These are phyloP conservation scores for Mucor saturninus DNA, from an alignment of 371 early-diverging fungal species.

Conservation along the genomic window DNA sequence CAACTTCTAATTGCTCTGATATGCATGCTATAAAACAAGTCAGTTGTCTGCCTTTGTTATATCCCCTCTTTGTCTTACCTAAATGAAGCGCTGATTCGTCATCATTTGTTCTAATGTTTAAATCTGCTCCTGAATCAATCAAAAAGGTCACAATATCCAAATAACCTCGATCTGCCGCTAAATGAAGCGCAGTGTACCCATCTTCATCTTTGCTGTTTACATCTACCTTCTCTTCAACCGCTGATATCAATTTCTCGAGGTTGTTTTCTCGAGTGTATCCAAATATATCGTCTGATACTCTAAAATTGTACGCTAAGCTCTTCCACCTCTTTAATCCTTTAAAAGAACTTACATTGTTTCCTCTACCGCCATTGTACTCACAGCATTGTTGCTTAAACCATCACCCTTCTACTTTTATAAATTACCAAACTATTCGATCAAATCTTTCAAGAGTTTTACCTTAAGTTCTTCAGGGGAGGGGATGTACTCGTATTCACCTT, in stretches of 20 bases:
- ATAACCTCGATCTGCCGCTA: conserved; percentile 52
- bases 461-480: conserved; percentile 22
- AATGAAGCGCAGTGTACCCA: conserved; percentile 49
- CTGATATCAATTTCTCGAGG: conserved; percentile 18
- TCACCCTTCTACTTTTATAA: conserved; percentile 8
- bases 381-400: conserved; percentile 20
- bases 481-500: conserved; percentile 43
- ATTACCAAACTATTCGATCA: neutral
- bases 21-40: conserved; percentile 39
- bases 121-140: conserved; percentile 43
- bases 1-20: conserved; percentile 44
- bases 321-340: too few species aligned
- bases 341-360: neutral
- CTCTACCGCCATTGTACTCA: conserved; percentile 39
- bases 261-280: conserved; percentile 37
- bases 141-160: conserved; percentile 32
- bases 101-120: conserved; percentile 42
- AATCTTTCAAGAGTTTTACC: neutral
- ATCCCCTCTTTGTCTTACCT: conserved; percentile 29
- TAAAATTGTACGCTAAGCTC: neutral
- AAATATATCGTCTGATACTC: conserved; percentile 41
- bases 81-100: conserved; percentile 50
- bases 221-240: conserved; percentile 6
- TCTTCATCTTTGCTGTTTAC: conserved; percentile 30
- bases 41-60: neutral